Conservation (phyloP, 163 green algal species). For the Prototheca wickerhamii region DNA sequence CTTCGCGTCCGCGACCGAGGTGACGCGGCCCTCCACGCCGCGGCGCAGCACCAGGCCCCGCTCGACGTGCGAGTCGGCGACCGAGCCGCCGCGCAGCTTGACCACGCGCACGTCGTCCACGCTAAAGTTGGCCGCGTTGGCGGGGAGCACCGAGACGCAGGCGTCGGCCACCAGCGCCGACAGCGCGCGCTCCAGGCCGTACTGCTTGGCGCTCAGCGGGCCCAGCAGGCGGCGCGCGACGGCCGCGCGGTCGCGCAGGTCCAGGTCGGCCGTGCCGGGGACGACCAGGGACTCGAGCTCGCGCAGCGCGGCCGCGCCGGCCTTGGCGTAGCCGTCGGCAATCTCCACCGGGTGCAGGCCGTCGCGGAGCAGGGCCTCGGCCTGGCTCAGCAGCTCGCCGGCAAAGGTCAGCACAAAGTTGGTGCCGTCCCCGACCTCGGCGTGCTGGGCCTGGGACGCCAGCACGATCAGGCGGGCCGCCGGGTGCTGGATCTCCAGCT, state of each 20-base stretch:
- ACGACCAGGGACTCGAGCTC: constrained; percentile 78
- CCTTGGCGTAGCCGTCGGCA: constrained; percentile 88
- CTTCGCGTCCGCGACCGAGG: constrained; percentile 73
- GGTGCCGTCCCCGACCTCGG: constrained; percentile 94
- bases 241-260: constrained; percentile 16
- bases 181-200: constrained; percentile 82
- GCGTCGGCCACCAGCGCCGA: constrained; percentile 70
- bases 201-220: constrained; percentile 78
- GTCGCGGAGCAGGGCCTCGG: constrained; percentile 82
- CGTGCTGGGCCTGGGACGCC: constrained; percentile 87
- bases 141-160: constrained; percentile 88
- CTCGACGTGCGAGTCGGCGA: constrained; percentile 54
- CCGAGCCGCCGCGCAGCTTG: constrained; percentile 73
- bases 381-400: constrained; percentile 84
- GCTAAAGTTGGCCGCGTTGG: constrained; percentile 95
- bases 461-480: constrained; percentile 92
- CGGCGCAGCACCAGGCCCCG: constrained; percentile 87
- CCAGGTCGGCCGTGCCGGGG: constrained; percentile 41
- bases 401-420: constrained; percentile 94
- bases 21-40: constrained; percentile 80
- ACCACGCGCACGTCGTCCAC: constrained; percentile 97
- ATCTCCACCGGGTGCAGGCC: constrained; percentile 91
- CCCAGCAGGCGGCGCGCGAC: constrained; percentile 68
- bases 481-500: constrained; percentile 97
- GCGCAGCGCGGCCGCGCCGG: constrained; percentile 58